A percentile compares a stretch with the other conserved stretches of the same genome.
Evolutionary conservation across 108 stramenopile species (phyloP).

Genomic region (Skeletonema menzelii): DNA sequence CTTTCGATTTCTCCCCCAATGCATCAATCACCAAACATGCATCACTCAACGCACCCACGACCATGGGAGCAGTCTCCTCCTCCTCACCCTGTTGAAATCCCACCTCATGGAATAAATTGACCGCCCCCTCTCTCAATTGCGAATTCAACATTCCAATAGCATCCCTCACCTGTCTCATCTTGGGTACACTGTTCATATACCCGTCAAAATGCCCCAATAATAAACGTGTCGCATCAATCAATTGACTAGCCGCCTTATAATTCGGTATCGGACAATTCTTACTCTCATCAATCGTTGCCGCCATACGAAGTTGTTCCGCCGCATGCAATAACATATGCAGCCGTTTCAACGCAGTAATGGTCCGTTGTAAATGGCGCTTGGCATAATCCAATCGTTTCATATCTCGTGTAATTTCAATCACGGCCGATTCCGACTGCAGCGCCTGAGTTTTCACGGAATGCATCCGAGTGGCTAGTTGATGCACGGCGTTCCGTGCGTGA

Average conservation of each 20-base stretch:
- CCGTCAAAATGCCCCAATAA: conserved; percentile 85
- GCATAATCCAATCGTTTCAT: conserved; percentile 97
- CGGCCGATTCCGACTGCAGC: conserved; percentile 70
- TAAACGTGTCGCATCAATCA: conserved; percentile 91
- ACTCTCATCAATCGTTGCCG: conserved; percentile 39
- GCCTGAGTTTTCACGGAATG: conserved; percentile 70
- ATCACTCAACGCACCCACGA: conserved; percentile 67
- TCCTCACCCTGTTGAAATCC: conserved; percentile 51
- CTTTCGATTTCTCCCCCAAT: conserved; percentile 74
- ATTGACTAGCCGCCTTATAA: conserved; percentile 87
- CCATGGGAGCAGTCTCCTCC: conserved; percentile 47
- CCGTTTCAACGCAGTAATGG: conserved; percentile 96
- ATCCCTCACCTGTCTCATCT: conserved; percentile 61
- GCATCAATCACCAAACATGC: conserved; percentile 96
- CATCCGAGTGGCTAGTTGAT: conserved; percentile 59
- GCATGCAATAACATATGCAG: conserved; percentile 98
- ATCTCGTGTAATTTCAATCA: conserved; percentile 87
- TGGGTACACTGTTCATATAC: conserved; percentile 66
- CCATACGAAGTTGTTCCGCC: conserved; percentile 86
- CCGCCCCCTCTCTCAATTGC: conserved; percentile 60
- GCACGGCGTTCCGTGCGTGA: conserved; percentile 67
- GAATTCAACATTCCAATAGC: conserved; percentile 61
- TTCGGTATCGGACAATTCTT: conserved; percentile 53
- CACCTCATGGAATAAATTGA: conserved; percentile 64
- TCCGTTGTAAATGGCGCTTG: conserved; percentile 94